Evolutionary conservation across 352 stramenopile species (phyloP).

Genomic region (Globisporangium yorkense): DNA sequence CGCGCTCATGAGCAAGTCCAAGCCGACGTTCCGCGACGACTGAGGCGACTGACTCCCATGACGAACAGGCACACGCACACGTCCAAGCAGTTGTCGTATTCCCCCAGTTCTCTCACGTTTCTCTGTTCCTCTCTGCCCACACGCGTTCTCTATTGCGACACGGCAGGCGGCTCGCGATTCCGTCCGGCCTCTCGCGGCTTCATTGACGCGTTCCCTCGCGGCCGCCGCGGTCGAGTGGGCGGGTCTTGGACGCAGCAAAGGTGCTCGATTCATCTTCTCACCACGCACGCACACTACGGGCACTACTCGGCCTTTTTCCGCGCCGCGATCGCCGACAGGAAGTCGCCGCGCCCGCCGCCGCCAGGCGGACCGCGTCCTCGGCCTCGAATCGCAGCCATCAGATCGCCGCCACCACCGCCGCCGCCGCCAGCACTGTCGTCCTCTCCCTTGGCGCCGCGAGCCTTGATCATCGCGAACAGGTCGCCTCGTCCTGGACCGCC

Average conservation of each 20-base stretch:
- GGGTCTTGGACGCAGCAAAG: not conserved
- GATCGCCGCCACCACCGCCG: slow-evolving; percentile 30
- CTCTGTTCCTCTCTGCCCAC: not conserved
- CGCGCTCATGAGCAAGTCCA: slow-evolving; percentile 61
- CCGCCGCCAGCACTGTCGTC: slow-evolving; percentile 22
- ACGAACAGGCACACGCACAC: not conserved
- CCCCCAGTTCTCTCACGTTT: too few relatives aligned
- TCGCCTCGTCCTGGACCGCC: slow-evolving; percentile 42
- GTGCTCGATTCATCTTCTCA: not conserved
- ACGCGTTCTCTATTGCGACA: not conserved
- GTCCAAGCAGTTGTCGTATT: not conserved
- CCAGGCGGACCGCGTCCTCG: slow-evolving; percentile 26
- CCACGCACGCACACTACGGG: not conserved
- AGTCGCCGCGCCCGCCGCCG: slow-evolving; percentile 32
- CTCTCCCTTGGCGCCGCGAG: slow-evolving; percentile 18
- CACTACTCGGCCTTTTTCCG: slow-evolving; percentile 46
- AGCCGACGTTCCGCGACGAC: slow-evolving; percentile 60
- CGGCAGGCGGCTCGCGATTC: too few relatives aligned
- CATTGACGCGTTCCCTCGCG: too few relatives aligned
- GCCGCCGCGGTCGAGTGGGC: not conserved
- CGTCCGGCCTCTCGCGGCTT: not conserved
- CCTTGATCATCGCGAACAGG: slow-evolving; percentile 67
- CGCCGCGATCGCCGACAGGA: slow-evolving; percentile 51
- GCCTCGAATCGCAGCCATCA: slow-evolving; percentile 53
- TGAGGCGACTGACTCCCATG: slow-evolving; percentile 14